A percentile compares a stretch with the other conserved stretches of the same genome.
phyloP scores from a whole-genome alignment of 2,329 filamentous ascomycete genomes.

The Botrytis tulipae region DNA sequence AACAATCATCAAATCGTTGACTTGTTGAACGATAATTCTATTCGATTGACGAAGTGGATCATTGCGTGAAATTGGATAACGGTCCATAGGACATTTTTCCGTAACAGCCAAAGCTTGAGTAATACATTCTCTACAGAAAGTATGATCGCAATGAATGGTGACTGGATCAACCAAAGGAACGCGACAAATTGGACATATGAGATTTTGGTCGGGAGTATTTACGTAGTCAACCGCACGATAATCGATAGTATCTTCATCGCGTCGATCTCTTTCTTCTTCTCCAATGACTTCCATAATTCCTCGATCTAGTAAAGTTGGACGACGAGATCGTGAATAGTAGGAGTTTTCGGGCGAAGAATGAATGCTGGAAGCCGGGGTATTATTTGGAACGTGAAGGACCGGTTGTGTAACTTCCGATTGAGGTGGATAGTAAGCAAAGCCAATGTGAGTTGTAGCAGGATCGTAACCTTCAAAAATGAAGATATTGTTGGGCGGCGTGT shows the following conservation, averaged over 20 bases:
- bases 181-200: conserved; percentile 51
- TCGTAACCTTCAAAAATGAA: conserved; percentile 15
- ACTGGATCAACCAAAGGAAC: conserved; percentile 59
- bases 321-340: conserved; percentile 7
- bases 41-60: conserved; percentile 34
- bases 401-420: conserved; percentile 1
- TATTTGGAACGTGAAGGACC: conserved; percentile 9
- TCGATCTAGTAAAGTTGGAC: conserved; percentile 6
- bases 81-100: conserved; percentile 57
- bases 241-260: conserved; percentile 31
- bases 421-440: conserved; percentile 9
- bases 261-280: conserved; percentile 11
- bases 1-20: conserved; percentile 57
- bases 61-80: conserved; percentile 45
- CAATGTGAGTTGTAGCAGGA: conserved; percentile 17
- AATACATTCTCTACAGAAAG: conserved; percentile 61
- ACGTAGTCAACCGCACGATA: conserved; percentile 41
- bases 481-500: conserved; percentile 3
- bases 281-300: conserved; percentile 17
- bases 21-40: conserved; percentile 57
- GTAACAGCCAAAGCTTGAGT: conserved; percentile 44
- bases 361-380: conserved; percentile 14
- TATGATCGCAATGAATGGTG: conserved; percentile 63
- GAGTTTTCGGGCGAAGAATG: conserved; percentile 11
- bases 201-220: conserved; percentile 40